Percentiles rank a stretch among this genome's conserved stretches.
Conservation (phyloP, 2,329 filamentous ascomycete genomes). For the Cryphonectria japonica region DNA sequence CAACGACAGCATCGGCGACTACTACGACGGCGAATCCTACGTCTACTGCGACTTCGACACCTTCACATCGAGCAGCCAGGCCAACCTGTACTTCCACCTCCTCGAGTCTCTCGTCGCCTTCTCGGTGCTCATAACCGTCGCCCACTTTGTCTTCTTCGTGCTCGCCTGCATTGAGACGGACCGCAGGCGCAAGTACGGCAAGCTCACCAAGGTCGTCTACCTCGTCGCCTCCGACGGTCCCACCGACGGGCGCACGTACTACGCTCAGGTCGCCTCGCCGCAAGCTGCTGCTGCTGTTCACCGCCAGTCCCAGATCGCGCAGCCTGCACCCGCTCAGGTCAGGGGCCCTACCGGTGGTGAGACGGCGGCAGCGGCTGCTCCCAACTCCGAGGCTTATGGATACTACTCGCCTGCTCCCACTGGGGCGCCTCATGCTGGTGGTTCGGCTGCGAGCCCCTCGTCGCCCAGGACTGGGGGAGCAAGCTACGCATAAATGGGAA, state of each 20-base stretch:
- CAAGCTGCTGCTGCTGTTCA: background rate
- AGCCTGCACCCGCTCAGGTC: background rate
- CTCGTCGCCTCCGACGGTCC: slow-evolving; percentile 19
- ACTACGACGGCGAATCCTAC: slow-evolving; percentile 26
- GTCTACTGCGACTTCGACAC: slow-evolving; percentile 27
- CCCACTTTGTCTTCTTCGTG: slow-evolving; percentile 30
- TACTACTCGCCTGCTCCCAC: background rate
- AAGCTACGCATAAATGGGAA: background rate
- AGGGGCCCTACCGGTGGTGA: background rate
- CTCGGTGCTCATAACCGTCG: slow-evolving; percentile 25
- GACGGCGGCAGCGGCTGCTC: background rate
- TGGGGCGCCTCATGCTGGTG: background rate
- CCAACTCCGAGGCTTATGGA: background rate
- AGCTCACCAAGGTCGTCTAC: slow-evolving; percentile 21
- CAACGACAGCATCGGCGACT: slow-evolving; percentile 1
- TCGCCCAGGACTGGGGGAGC: background rate
- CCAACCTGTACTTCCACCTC: slow-evolving; percentile 19
- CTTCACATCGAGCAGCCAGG: slow-evolving; percentile 19
- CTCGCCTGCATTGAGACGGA: slow-evolving; percentile 32
- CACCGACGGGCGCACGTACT: slow-evolving; percentile 20
- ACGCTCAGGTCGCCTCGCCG: background rate
- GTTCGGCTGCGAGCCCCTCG: background rate
- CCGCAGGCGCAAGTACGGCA: slow-evolving; percentile 26
- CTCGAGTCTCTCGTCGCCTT: slow-evolving; percentile 32
- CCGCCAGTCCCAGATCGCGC: slow-evolving; percentile 5